Percentiles rank a stretch among this genome's conserved stretches.
Evolutionary conservation across 2,329 filamentous ascomycete species (phyloP).

Genomic region (Plectosphaerella sp.): DNA sequence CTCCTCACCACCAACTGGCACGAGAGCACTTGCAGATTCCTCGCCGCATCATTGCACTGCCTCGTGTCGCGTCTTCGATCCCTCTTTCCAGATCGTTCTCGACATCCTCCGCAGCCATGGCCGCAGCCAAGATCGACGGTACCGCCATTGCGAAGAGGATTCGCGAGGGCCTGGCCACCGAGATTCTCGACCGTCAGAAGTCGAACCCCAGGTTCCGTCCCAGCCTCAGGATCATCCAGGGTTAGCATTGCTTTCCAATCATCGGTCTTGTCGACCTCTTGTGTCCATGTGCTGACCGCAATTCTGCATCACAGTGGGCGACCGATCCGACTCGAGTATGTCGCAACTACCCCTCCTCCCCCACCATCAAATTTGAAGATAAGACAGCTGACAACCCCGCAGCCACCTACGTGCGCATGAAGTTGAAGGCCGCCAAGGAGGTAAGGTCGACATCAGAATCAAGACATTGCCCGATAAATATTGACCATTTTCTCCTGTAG

Average conservation of each 20-base stretch:
- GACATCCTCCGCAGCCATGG: slow-evolving; percentile 62
- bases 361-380: slow-evolving; percentile 11
- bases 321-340: slow-evolving; percentile 87
- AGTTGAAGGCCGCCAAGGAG: slow-evolving; percentile 93
- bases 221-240: slow-evolving; percentile 90
- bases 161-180: slow-evolving; percentile 71
- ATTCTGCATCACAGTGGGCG: slow-evolving; percentile 56
- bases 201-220: slow-evolving; percentile 85
- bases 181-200: slow-evolving; percentile 79
- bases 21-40: not conserved
- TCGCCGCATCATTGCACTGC: not conserved
- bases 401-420: slow-evolving; percentile 99
- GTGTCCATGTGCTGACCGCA: slow-evolving; percentile 8
- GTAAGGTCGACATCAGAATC: slow-evolving; percentile 35
- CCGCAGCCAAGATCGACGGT: slow-evolving; percentile 89
- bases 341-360: slow-evolving; percentile 15
- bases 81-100: slow-evolving; percentile 28
- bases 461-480: not conserved
- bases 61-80: not conserved
- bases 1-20: not conserved
- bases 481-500: slow-evolving; percentile 35
- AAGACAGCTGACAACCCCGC: slow-evolving; percentile 25
- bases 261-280: slow-evolving; percentile 1
- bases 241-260: slow-evolving; percentile 38
- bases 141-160: slow-evolving; percentile 91